phyloP scores from a whole-genome alignment of 1,284 basidiomycete genomes.

The Moniliophthora roreri region DNA sequence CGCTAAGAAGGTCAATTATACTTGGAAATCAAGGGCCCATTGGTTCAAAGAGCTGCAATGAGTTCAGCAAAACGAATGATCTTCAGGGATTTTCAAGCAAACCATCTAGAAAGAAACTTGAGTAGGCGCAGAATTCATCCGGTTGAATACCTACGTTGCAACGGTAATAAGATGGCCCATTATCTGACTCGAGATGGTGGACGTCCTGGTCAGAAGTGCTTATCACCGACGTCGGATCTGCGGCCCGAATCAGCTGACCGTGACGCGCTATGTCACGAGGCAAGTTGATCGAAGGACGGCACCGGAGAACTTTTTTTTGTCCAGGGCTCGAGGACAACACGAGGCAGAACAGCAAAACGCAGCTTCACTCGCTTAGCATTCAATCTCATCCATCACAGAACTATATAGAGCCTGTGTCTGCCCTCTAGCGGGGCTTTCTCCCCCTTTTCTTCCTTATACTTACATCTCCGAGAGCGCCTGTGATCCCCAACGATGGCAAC shows the following conservation, averaged over 20 bases:
- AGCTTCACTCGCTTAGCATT: constrained; percentile 2
- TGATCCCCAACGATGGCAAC: constrained; percentile 10
- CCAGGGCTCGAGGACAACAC: constrained; percentile 8
- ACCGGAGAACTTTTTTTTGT: background rate
- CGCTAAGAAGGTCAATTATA: constrained; percentile 24
- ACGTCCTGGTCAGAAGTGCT: too few relatives aligned
- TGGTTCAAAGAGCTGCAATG: constrained; percentile 83
- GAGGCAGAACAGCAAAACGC: constrained; percentile 4
- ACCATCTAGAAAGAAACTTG: constrained; percentile 39
- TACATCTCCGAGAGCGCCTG: background rate
- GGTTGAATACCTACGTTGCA: constrained; percentile 31
- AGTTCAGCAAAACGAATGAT: constrained; percentile 1
- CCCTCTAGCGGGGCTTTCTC: background rate
- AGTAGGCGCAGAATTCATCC: background rate
- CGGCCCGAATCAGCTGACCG: too few relatives aligned
- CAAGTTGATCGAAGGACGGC: too few relatives aligned
- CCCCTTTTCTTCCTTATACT: background rate
- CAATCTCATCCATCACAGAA: constrained; percentile 1
- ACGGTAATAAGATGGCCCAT: constrained; percentile 16
- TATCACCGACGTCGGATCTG: too few relatives aligned
- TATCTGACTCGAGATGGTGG: background rate
- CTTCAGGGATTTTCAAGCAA: constrained; percentile 16
- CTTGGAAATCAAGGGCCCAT: constrained; percentile 95
- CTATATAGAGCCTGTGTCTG: background rate
- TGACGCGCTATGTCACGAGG: too few relatives aligned